These are phyloP conservation scores for Starmerella geochares DNA, from an alignment of 805 yeast species.

Conservation along the genomic window DNA sequence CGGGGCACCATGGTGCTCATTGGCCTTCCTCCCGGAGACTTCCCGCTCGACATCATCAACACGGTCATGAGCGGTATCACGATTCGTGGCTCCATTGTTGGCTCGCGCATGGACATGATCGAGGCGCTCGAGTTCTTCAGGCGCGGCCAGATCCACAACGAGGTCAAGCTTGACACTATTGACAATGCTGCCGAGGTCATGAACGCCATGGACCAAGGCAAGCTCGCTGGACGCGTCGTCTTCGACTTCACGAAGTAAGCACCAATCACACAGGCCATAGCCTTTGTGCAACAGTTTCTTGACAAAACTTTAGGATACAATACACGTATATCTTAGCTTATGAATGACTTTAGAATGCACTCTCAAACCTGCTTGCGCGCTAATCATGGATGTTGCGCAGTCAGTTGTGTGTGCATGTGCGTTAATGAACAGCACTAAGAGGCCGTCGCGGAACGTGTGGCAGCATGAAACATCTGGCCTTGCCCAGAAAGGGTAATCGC, in stretches of 20 bases:
- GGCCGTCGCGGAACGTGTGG: too few relatives aligned
- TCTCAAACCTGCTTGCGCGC: too few relatives aligned
- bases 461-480: too few relatives aligned
- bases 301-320: background rate
- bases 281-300: too few relatives aligned
- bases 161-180: constrained; percentile 45
- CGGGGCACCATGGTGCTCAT: constrained; percentile 63
- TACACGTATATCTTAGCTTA: constrained; percentile 1
- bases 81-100: constrained; percentile 77
- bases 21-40: constrained; percentile 74
- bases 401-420: too few relatives aligned
- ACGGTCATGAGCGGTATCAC: constrained; percentile 63
- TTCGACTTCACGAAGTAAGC: constrained; percentile 48
- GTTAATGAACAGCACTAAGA: too few relatives aligned
- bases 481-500: too few relatives aligned
- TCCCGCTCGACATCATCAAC: constrained; percentile 57
- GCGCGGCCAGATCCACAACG: constrained; percentile 62
- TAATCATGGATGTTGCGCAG: too few relatives aligned
- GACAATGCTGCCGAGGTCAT: constrained; percentile 68
- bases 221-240: constrained; percentile 80
- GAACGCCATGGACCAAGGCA: constrained; percentile 71
- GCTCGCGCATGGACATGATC: constrained; percentile 77
- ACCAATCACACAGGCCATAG: too few relatives aligned
- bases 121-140: constrained; percentile 69
- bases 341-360: too few relatives aligned